Evolutionary conservation across 75 land plant genomes (phyloP).

Genomic region (Chamaecyparis obtusa): DNA sequence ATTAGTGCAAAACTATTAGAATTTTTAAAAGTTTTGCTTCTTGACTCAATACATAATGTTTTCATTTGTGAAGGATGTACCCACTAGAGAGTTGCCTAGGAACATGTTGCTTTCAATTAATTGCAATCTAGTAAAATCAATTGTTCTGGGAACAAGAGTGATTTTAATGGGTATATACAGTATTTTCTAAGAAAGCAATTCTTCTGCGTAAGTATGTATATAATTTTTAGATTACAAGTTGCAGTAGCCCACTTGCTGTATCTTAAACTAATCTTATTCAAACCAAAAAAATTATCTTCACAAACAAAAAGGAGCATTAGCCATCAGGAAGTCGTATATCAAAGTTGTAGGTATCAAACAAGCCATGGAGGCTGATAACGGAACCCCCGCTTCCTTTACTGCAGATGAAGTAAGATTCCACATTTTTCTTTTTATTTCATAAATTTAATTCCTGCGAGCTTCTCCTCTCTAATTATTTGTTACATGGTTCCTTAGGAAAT

Average conservation of each 20-base stretch:
- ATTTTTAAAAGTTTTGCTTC: background rate
- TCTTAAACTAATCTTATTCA: background rate
- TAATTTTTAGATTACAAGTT: too few relatives aligned
- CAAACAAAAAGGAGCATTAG: slow-evolving; percentile 96
- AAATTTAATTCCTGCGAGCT: background rate
- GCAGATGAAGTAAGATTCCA: slow-evolving; percentile 60
- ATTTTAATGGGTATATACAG: slow-evolving; percentile 93
- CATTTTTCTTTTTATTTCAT: background rate
- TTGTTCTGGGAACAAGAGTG: slow-evolving; percentile 89
- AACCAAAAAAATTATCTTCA: background rate
- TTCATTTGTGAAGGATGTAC: slow-evolving; percentile 71
- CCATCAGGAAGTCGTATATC: slow-evolving; percentile 91
- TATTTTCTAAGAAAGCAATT: slow-evolving; percentile 77
- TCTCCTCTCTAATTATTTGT: background rate
- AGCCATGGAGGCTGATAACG: slow-evolving; percentile 56
- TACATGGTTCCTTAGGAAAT: slow-evolving; percentile 42
- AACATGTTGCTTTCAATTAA: slow-evolving; percentile 90
- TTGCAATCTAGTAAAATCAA: slow-evolving; percentile 83
- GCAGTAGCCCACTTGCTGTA: background rate
- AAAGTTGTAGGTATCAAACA: slow-evolving; percentile 93
- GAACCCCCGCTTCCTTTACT: slow-evolving; percentile 61
- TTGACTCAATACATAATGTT: background rate
- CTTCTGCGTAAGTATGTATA: slow-evolving; percentile 41
- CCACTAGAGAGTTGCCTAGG: slow-evolving; percentile 96
- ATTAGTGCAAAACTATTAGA: background rate